Percentiles rank a stretch among this genome's conserved stretches.
These are phyloP conservation scores for Aureoboletus auriporus DNA, from an alignment of 768 basidiomycete species.

Conservation along the genomic window DNA sequence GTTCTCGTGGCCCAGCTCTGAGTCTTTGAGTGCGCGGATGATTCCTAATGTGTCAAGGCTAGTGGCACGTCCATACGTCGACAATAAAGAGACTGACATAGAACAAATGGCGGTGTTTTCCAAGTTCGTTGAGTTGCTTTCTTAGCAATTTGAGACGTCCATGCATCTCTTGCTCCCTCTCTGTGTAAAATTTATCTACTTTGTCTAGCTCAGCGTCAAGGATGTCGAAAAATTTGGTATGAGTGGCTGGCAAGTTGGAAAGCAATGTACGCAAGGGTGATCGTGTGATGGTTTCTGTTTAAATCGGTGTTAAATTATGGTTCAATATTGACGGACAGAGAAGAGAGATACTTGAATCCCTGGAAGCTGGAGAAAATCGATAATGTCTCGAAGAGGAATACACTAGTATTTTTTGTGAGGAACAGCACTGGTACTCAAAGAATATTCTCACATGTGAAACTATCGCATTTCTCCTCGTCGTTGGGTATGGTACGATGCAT, in stretches of 20 bases:
- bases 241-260: conserved; percentile 52
- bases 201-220: conserved; percentile 81
- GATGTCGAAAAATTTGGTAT: conserved; percentile 69
- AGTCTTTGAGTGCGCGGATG: conserved; percentile 1
- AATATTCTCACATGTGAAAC: conserved; percentile 6
- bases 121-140: conserved; percentile 71
- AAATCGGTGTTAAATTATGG: not conserved
- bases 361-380: conserved; percentile 1
- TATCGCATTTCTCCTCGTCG: conserved; percentile 2
- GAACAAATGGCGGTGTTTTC: conserved; percentile 58
- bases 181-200: conserved; percentile 78
- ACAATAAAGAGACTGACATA: conserved; percentile 38
- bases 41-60: conserved; percentile 10
- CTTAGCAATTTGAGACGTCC: conserved; percentile 45
- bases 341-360: conserved; percentile 10
- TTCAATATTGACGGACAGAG: not conserved
- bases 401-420: conserved; percentile 2
- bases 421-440: no score
- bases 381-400: conserved; percentile 7
- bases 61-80: not conserved
- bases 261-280: conserved; percentile 47
- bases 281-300: conserved; percentile 12
- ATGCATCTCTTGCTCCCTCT: conserved; percentile 62
- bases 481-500: not conserved
- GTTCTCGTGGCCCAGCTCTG: conserved; percentile 13